These are phyloP conservation scores for Sporisorium graminicola DNA, from an alignment of 1,284 basidiomycete species.

Conservation along the genomic window DNA sequence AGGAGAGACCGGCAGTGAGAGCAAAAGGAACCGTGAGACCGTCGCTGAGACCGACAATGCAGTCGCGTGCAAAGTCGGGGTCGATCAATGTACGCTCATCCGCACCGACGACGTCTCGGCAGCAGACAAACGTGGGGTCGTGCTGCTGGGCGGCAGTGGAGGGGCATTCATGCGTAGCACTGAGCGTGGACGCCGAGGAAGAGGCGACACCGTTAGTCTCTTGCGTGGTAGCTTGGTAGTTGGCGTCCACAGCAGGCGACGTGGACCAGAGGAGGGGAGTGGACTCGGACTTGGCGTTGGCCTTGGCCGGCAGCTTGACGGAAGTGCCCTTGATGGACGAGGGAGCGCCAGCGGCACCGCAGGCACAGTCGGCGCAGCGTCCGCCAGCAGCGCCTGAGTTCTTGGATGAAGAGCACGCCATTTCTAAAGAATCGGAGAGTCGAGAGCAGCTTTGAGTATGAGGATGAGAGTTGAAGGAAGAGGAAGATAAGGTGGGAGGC, in stretches of 20 bases:
- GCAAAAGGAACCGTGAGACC: slow-evolving; percentile 81
- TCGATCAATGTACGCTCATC: slow-evolving; percentile 82
- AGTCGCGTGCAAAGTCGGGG: slow-evolving; percentile 84
- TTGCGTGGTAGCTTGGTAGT: slow-evolving; percentile 29
- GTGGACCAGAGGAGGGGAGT: slow-evolving; percentile 52
- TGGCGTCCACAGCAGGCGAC: slow-evolving; percentile 11
- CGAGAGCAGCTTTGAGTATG: neutral
- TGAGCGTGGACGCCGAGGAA: slow-evolving; percentile 38
- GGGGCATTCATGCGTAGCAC: slow-evolving; percentile 32
- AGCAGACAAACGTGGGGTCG: slow-evolving; percentile 73
- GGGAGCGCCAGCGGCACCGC: slow-evolving; percentile 11
- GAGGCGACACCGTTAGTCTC: slow-evolving; percentile 19
- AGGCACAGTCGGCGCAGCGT: slow-evolving; percentile 44
- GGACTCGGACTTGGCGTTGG: slow-evolving; percentile 26
- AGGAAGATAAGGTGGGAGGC: neutral
- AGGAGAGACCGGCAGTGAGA: slow-evolving; percentile 82
- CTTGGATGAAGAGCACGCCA: slow-evolving; percentile 45
- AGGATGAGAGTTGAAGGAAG: neutral
- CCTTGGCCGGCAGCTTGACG: slow-evolving; percentile 39
- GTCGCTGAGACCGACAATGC: slow-evolving; percentile 91
- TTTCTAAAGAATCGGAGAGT: neutral
- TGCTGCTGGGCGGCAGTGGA: slow-evolving; percentile 21
- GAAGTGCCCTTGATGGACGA: slow-evolving; percentile 18
- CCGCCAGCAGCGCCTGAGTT: slow-evolving; percentile 9
- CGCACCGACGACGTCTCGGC: slow-evolving; percentile 81